phyloP scores from a whole-genome alignment of 768 basidiomycete genomes.

The Pleurotus giganteus region DNA sequence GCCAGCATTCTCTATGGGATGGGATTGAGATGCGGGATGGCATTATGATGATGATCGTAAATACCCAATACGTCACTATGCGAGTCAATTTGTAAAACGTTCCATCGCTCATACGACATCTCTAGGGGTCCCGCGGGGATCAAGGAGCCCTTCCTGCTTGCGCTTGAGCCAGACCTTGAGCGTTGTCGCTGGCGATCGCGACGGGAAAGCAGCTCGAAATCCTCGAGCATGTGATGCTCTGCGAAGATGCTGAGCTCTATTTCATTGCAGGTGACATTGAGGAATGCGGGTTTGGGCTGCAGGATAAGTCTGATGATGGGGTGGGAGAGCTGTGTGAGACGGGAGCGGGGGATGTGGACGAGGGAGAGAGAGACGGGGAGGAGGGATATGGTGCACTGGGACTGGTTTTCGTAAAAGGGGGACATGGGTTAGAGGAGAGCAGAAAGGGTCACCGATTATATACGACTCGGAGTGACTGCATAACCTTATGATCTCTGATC shows the following conservation, averaged over 20 bases:
- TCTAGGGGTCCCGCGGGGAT: constrained; percentile 50
- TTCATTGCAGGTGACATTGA: constrained; percentile 77
- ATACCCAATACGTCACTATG: constrained; percentile 69
- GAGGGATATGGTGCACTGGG: constrained; percentile 60
- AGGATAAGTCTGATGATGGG: constrained; percentile 70
- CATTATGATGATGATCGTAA: constrained; percentile 12
- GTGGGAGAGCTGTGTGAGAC: constrained; percentile 55
- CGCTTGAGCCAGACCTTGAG: constrained; percentile 37
- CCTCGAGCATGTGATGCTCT: constrained; percentile 50
- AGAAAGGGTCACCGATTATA: background rate
- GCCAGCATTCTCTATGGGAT: constrained; percentile 57
- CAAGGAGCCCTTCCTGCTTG: constrained; percentile 23
- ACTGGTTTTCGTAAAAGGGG: constrained; percentile 5
- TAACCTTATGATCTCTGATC: constrained; percentile 5
- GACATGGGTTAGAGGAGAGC: background rate
- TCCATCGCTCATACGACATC: constrained; percentile 74
- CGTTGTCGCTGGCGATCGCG: constrained; percentile 50
- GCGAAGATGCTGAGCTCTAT: constrained; percentile 78
- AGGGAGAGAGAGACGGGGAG: constrained; percentile 72
- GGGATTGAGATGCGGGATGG: constrained; percentile 12
- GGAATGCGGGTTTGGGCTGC: constrained; percentile 61
- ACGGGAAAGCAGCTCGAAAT: constrained; percentile 61
- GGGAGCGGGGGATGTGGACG: constrained; percentile 72
- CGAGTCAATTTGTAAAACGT: constrained; percentile 78
- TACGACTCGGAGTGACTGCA: constrained; percentile 1